phyloP scores from a whole-genome alignment of 495 filamentous ascomycete genomes.

The Symbiotaphrina buchneri region DNA sequence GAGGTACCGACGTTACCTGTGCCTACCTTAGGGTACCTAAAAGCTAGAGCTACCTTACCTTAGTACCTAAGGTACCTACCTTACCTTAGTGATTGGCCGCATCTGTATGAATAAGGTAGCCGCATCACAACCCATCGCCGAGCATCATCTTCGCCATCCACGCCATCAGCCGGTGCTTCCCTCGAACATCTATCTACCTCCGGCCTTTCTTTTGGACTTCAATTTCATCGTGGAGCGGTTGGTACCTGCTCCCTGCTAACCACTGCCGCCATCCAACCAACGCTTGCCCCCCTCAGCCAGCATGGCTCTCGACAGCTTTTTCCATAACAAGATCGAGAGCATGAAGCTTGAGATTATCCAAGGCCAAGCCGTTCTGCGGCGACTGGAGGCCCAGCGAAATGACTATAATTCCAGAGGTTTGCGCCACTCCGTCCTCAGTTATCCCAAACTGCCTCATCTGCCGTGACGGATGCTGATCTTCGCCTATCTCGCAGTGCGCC shows the following conservation, averaged over 20 bases:
- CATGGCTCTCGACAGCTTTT: constrained; percentile 99
- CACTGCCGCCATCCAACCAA: constrained; percentile 5
- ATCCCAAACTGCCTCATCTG: background rate
- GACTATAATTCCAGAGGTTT: constrained; percentile 84
- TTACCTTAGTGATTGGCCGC: no score
- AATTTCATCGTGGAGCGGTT: no score
- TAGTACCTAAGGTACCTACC: no score
- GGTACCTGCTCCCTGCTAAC: no score
- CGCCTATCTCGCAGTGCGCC: constrained; percentile 32
- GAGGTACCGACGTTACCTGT: no score
- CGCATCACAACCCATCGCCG: no score
- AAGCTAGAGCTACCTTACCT: no score
- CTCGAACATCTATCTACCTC: background rate
- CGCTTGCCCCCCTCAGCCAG: constrained; percentile 5
- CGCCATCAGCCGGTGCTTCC: constrained; percentile 12
- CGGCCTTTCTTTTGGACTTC: constrained; percentile 9
- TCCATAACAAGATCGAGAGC: constrained; percentile 97
- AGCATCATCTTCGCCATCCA: no score
- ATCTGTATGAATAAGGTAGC: no score
- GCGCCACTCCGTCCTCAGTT: constrained; percentile 1
- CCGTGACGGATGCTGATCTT: background rate
- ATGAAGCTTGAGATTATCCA: constrained; percentile 99
- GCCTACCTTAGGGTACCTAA: no score
- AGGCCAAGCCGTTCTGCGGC: constrained; percentile 81
- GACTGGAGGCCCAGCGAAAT: constrained; percentile 94